Evolutionary conservation across 345 rosid genomes (phyloP), one percentile per base, ranked within the genome.

Genomic region (Eucalyptus caleyi): DNA sequence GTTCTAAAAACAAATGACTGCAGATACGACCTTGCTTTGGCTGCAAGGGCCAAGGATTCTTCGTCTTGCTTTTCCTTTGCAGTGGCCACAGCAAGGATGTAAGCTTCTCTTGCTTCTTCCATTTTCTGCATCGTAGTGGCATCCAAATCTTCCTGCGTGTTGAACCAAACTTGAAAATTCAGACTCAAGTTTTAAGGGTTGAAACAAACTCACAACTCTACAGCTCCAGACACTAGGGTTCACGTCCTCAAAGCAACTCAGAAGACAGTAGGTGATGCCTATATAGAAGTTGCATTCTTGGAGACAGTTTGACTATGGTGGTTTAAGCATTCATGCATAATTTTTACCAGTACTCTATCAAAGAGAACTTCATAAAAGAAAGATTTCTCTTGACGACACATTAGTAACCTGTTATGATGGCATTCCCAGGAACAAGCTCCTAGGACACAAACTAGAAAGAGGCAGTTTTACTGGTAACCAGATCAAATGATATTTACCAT

Each of bases 51-150:
- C 56, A 96, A 83, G 56, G 99, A 97, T 91, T 94, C 97, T 91
- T 96, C 99, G 88, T 97, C 99, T 94, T 93, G 96, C 90, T 90
- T 93, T 91, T 97, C 96, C 91, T 95, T 96, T 72, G 96, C 97
- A 6, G 91, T 89, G 30, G 93, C 95, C 92, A 96, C 92, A 32
- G 99, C 99, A 87, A 93, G 92, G 88, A 94, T 67, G 88, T 97
- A 98, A 21, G 97, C 96, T 92, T 91, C 85, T 89, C 96, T 94
- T 59, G 98, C 99, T 92, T 96, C 97, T 94, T 98, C 99, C 95
- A 97, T 93, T 90, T 94, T 91, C 89, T 91, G 93, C 91, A 92
- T 91, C 65, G 93, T 96, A n/a, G 62, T 62, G 37, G 91, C 94
- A 88, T 93, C 94, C n/a, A 92, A 83, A 90, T 93, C 93, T 86